phyloP scores from a whole-genome alignment of 192 early-diverging fungal species.

The Gryganskiella cystojenkinii region DNA sequence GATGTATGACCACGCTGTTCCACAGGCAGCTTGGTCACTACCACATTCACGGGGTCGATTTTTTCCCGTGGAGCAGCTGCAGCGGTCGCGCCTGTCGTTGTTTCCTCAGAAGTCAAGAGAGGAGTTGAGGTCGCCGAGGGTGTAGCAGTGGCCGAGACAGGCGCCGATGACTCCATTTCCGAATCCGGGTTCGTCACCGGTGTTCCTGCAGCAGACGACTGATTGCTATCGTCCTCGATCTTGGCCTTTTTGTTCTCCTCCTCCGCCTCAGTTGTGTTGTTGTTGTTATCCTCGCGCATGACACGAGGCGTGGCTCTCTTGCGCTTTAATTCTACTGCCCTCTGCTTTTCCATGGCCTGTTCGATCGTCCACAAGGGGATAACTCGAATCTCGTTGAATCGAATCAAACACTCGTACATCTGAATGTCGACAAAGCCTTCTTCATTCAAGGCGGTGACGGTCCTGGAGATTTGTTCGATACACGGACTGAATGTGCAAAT shows the following conservation, averaged over 20 bases:
- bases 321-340: slow-evolving; percentile 54
- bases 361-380: slow-evolving; percentile 73
- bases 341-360: slow-evolving; percentile 63
- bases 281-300: slow-evolving; percentile 12
- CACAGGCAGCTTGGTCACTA: slow-evolving; percentile 69
- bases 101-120: slow-evolving; percentile 15
- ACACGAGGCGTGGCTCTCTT: slow-evolving; percentile 39
- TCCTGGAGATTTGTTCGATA: slow-evolving; percentile 93
- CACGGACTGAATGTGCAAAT: slow-evolving; percentile 97
- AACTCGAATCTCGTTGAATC: slow-evolving; percentile 77
- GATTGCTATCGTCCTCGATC: slow-evolving; percentile 25
- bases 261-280: slow-evolving; percentile 8
- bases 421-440: slow-evolving; percentile 78
- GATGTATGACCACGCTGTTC: slow-evolving; percentile 91
- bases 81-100: slow-evolving; percentile 3
- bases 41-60: slow-evolving; percentile 55
- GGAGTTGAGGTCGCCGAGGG: neutral
- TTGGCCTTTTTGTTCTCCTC: slow-evolving; percentile 25
- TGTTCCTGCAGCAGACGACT: slow-evolving; percentile 19
- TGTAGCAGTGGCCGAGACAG: no score
- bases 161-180: slow-evolving; percentile 9
- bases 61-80: slow-evolving; percentile 30
- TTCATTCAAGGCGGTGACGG: slow-evolving; percentile 79
- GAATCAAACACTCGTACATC: slow-evolving; percentile 95
- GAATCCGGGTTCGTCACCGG: slow-evolving; percentile 16